Base-by-base conservation (phyloP, 768 basidiomycete genomes). In the Lactarius deliciosus region DNA sequence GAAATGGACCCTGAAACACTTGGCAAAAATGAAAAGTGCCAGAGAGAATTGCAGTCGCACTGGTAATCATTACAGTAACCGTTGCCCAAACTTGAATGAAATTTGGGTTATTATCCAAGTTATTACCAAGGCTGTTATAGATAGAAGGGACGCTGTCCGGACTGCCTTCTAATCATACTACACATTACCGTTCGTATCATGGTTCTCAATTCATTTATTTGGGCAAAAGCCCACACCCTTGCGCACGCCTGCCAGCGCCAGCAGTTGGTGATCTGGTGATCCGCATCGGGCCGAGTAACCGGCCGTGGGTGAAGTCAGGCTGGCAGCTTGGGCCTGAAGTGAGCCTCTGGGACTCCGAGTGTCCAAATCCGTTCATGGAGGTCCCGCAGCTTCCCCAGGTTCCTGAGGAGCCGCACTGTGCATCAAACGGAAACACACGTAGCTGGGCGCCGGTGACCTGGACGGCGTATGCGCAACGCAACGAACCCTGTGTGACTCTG, bases 281-380 rank as follows among this genome's bases (percentile, higher is more conserved):
- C 50, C 50, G 50, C 50, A 11, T 28, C 50, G 50, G 50, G 13
- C 50, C 50, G 50, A 53, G 25, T 53, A 5, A 25, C 22, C 47
- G 47, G 47, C 22, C 3, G 47, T 50, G 22, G 15, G 22, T 53
- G 47, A 47, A 13, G 47, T 25, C 22, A 53, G 13, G 50, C 13
- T 28, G 50, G 11, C 50, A 25, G 22, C 11, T 53, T 53, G 50
- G 50, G 50, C 13, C 50, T 53, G 50, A 15, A 25, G 50, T 50
- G 50, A 53, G 50, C 50, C 50, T 28, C 50, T 53, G 50, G 22
- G 50, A 36, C 56, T 36, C 34, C 56, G 56, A 57, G 34, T 20
- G 34, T 36, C 56, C 56, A 30, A 36, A 57, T 32, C 30, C 32
- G 56, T 57, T 57, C 18, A 5, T 57, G 32, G 56, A 34, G 8